Evolutionary conservation across 2,329 filamentous ascomycete genomes (phyloP).

Genomic region (Aspergillus chevalieri): DNA sequence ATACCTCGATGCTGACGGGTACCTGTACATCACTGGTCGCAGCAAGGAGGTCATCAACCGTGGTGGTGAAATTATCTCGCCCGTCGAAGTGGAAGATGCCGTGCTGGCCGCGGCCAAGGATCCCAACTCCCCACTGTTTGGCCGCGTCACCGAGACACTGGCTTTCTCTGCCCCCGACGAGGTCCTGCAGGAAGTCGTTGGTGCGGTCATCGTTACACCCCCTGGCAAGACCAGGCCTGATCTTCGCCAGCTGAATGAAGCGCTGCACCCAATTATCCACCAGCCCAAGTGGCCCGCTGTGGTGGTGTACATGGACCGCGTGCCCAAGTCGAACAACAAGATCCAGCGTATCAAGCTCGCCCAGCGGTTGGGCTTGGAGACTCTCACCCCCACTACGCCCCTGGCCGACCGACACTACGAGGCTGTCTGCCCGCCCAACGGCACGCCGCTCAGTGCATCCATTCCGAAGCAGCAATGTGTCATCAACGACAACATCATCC

Average conservation of each 20-base stretch:
- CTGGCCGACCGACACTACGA: slow-evolving; percentile 46
- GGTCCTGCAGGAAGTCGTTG: slow-evolving; percentile 53
- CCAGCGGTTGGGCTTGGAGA: slow-evolving; percentile 42
- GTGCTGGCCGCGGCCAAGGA: slow-evolving; percentile 44
- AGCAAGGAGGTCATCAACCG: slow-evolving; percentile 55
- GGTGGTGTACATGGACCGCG: slow-evolving; percentile 51
- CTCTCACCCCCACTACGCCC: slow-evolving; percentile 41
- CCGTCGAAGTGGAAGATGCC: slow-evolving; percentile 55
- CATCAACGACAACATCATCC: slow-evolving; percentile 10
- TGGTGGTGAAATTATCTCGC: slow-evolving; percentile 54
- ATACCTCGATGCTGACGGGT: slow-evolving; percentile 47
- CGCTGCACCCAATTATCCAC: slow-evolving; percentile 45
- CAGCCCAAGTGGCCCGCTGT: slow-evolving; percentile 50
- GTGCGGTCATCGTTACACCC: slow-evolving; percentile 47
- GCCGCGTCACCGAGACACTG: slow-evolving; percentile 45
- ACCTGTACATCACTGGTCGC: slow-evolving; percentile 50
- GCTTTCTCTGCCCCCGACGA: slow-evolving; percentile 50
- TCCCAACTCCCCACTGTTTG: slow-evolving; percentile 35
- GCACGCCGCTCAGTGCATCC: slow-evolving; percentile 36
- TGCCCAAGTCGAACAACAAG: slow-evolving; percentile 54
- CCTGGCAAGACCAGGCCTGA: slow-evolving; percentile 41
- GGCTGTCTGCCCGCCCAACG: slow-evolving; percentile 44
- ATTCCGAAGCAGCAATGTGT: slow-evolving; percentile 35
- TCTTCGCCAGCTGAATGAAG: slow-evolving; percentile 44
- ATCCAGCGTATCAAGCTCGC: slow-evolving; percentile 50